Base-by-base conservation (phyloP, 192 early-diverging fungal species). In the Umbelopsis isabellina region DNA sequence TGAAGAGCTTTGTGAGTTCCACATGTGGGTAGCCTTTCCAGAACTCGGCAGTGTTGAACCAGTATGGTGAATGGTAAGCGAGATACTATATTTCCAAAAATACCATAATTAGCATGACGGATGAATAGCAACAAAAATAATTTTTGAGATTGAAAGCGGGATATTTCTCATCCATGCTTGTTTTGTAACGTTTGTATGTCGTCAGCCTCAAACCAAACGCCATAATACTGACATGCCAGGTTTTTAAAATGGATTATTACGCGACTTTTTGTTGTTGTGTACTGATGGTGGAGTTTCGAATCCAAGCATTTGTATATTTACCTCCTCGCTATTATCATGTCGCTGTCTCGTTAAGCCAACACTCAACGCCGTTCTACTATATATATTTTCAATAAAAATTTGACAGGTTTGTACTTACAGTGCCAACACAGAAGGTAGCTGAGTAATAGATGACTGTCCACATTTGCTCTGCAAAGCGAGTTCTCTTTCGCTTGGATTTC, bases 361-460 rank as follows among this genome's bases (percentile, higher is more conserved):
- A 64, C 5, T 41, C 2, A 30, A n/a, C 21, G n/a, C 20, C 18
- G 30, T 37, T 3, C 27, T 30, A 30, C 1, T 30, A 30, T 30
- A 2, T 30, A 2, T 30, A 2, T 30, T 30, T 3, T 30, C 9
- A 10, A 66, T 49, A 22, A n/a, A 44, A 2, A 48, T 11, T 47
- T 23, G 47, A 44, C 4, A 30, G 46, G n/a, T 65, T 16, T 58
- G 3, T 35, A 70, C 83, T 84, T 81, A 87, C 86, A 72, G 88
- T 73, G 20, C 91, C 91, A 46, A 84, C 72, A 8, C 75, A 66
- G 67, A 81, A 87, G 22, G 85, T 86, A 11, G 79, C n/a, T 4
- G 82, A 77, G 72, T 90, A 93, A 76, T 90, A 93, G 15, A 93
- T 67, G 23, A 84, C 83, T 37, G 84, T 75, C 89, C 91, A 93